Conservation (phyloP, 192 early-diverging fungal species). For the Coemansia sp. region DNA sequence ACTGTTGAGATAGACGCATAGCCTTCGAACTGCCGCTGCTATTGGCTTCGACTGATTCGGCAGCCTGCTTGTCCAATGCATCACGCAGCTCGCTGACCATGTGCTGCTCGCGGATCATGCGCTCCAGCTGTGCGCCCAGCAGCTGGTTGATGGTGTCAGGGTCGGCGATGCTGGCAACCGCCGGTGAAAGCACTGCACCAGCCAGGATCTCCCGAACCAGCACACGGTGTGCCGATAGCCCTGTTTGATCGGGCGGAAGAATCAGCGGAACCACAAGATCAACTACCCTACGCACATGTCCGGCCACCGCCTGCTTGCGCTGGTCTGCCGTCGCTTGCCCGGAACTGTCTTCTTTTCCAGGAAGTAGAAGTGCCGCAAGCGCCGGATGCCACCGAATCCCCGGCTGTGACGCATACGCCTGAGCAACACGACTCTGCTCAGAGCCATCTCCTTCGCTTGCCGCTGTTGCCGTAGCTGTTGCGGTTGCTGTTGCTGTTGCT, state of each 20-base stretch:
- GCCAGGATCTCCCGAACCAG: constrained; percentile 76
- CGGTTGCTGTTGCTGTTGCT: not conserved
- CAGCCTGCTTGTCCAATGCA: constrained; percentile 65
- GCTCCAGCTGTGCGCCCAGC: constrained; percentile 61
- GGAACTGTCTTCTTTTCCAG: not conserved
- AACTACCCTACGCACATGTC: constrained; percentile 64
- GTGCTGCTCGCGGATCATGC: constrained; percentile 57
- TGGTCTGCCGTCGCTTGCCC: not conserved
- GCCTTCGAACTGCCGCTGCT: not conserved
- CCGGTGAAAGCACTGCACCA: constrained; percentile 67
- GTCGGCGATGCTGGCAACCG: constrained; percentile 69
- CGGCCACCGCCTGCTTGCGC: constrained; percentile 45
- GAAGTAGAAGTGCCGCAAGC: not conserved
- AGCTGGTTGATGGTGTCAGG: constrained; percentile 88
- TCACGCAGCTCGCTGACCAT: constrained; percentile 73
- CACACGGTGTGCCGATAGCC: constrained; percentile 60
- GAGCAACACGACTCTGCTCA: not conserved
- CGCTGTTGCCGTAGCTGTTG: not conserved
- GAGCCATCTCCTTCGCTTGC: not conserved
- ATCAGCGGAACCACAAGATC: constrained; percentile 67
- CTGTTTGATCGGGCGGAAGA: constrained; percentile 59
- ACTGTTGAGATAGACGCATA: no score
- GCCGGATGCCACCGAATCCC: constrained; percentile 38
- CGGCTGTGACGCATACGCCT: constrained; percentile 11
- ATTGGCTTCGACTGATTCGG: not conserved